phyloP scores from a whole-genome alignment of 352 stramenopile genomes.

The Globisporangium sylvaticum region DNA sequence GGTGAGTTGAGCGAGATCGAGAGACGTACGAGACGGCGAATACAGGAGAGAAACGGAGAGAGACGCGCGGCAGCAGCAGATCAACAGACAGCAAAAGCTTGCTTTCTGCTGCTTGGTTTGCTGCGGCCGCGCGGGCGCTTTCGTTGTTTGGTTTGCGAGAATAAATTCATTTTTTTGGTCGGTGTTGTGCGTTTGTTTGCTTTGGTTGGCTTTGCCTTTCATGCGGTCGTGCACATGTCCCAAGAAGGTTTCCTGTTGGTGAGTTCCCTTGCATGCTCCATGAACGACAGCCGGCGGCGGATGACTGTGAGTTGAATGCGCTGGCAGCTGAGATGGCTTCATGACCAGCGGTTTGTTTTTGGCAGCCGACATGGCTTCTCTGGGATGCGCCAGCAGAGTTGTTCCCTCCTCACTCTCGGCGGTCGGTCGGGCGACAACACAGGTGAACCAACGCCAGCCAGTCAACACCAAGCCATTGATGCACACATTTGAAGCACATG shows the following conservation, averaged over 20 bases:
- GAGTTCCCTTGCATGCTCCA: not conserved
- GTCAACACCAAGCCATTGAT: not conserved
- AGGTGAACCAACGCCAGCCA: not conserved
- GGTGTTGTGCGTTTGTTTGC: not conserved
- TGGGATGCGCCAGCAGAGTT: not conserved
- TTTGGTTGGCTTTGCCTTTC: not conserved
- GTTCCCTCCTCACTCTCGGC: not conserved
- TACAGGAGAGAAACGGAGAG: constrained; percentile 4
- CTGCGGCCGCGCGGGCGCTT: no score
- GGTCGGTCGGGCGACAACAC: not conserved
- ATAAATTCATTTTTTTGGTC: constrained; percentile 24
- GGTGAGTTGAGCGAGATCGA: constrained; percentile 12
- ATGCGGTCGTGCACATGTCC: not conserved
- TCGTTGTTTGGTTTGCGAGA: constrained; percentile 17
- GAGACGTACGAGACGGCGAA: constrained; percentile 10
- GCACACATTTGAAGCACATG: not conserved
- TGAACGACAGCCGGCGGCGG: not conserved
- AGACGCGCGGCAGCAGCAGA: not conserved
- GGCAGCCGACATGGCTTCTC: constrained; percentile 8
- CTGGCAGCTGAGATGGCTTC: not conserved
- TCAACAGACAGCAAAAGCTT: not conserved
- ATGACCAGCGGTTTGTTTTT: not conserved
- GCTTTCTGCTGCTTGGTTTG: not conserved
- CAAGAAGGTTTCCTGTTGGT: not conserved
- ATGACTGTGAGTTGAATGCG: no score